These are phyloP conservation scores for Trichoderma sp. DNA, from an alignment of 2,329 filamentous ascomycete genomes.

Conservation along the genomic window DNA sequence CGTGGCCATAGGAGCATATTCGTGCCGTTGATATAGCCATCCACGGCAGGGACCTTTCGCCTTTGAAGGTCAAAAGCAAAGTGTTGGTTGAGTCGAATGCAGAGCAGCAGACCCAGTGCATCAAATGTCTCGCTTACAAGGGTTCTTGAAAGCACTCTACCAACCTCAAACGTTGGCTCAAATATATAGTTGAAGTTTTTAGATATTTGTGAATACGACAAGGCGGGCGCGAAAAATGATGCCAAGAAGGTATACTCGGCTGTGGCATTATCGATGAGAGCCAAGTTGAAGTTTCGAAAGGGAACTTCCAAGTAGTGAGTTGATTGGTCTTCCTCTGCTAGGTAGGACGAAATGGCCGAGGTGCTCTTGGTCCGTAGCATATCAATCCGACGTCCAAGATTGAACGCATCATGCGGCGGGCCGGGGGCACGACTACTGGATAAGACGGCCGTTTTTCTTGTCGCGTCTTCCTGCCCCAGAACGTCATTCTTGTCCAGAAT, in stretches of 20 bases:
- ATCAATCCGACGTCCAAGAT: conserved; percentile 83
- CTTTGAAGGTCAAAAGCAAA: conserved; percentile 93
- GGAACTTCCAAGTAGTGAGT: conserved; percentile 87
- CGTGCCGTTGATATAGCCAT: conserved; percentile 90
- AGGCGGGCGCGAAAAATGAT: conserved; percentile 80
- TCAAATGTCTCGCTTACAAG: conserved; percentile 80
- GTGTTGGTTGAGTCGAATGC: conserved; percentile 90
- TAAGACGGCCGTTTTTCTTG: conserved; percentile 64
- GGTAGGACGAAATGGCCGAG: conserved; percentile 79
- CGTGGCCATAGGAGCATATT: conserved; percentile 97
- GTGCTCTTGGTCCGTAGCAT: conserved; percentile 74
- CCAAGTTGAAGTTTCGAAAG: conserved; percentile 94
- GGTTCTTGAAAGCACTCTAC: conserved; percentile 73
- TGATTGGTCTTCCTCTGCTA: conserved; percentile 86
- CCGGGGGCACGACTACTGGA: conserved; percentile 52
- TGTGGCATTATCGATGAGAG: conserved; percentile 89
- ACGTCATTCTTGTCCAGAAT: conserved; percentile 80
- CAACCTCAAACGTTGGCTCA: conserved; percentile 84
- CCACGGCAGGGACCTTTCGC: conserved; percentile 84
- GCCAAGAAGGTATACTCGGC: conserved; percentile 95
- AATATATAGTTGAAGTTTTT: conserved; percentile 88
- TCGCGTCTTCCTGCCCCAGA: conserved; percentile 75
- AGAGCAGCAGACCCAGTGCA: conserved; percentile 84
- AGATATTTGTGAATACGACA: conserved; percentile 76
- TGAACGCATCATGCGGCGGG: conserved; percentile 82